A percentile compares a stretch with the other conserved stretches of the same genome.
Evolutionary conservation across 352 stramenopile genomes (phyloP).

Genomic region (Globisporangium heterothallicum): DNA sequence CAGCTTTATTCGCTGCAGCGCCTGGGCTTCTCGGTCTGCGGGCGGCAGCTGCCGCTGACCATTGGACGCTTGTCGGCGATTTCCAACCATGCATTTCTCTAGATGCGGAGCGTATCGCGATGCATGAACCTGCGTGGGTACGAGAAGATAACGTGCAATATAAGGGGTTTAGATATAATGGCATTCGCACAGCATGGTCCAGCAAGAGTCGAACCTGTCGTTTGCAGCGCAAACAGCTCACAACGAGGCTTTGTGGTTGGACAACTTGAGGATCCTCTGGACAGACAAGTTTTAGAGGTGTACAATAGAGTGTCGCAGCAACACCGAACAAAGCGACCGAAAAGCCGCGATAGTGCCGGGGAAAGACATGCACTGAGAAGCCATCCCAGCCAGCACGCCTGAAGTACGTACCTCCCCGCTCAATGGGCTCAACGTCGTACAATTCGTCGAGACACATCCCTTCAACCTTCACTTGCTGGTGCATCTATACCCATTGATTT

Average conservation of each 20-base stretch:
- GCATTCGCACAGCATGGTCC: no score
- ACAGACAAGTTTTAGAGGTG: not conserved
- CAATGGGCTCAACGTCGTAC: slow-evolving; percentile 61
- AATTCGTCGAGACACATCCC: slow-evolving; percentile 67
- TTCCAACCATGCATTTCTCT: slow-evolving; percentile 68
- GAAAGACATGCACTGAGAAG: not conserved
- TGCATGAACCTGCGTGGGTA: slow-evolving; percentile 68
- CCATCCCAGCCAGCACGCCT: no score
- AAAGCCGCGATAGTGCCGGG: not conserved
- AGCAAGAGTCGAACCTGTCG: slow-evolving; percentile 33
- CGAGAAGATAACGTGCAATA: no score
- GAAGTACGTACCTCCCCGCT: slow-evolving; percentile 21
- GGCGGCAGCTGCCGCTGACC: slow-evolving; percentile 3
- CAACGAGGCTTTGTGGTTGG: slow-evolving; percentile 50
- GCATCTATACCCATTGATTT: slow-evolving; percentile 52
- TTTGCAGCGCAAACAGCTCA: slow-evolving; percentile 59
- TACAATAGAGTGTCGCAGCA: not conserved
- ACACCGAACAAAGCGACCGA: not conserved
- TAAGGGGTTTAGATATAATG: no score
- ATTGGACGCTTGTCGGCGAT: slow-evolving; percentile 27
- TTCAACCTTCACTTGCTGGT: slow-evolving; percentile 49
- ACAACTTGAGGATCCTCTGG: slow-evolving; percentile 21
- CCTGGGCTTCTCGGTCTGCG: not conserved
- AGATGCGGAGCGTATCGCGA: slow-evolving; percentile 67
- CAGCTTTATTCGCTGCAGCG: not conserved